Base-by-base conservation (phyloP, 306 rosid species). In the Lotus japonicus region DNA sequence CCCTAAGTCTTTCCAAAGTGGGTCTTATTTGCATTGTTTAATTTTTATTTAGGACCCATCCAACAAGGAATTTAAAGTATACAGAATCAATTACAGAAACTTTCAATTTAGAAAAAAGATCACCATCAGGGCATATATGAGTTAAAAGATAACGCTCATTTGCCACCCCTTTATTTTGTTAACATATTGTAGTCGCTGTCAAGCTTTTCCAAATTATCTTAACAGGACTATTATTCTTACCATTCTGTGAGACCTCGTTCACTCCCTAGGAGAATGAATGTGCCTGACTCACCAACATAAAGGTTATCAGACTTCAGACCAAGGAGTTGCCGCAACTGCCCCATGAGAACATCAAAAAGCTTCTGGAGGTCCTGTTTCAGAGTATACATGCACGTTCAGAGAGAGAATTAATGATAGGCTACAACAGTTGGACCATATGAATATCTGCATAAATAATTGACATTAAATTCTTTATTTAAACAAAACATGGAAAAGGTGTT, bases 301-400 rank as follows among this genome's bases (percentile, higher is more conserved):
- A 73, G 63, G 42, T 76, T 60, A 67, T 80, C 83, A 26, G 97
- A 88, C 72, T 84, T 94, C 28, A 94, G 91, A 79, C 97, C 97
- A 77, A 94, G 85, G 59, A 94, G 96, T 75, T 94, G 99, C 70
- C 97, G 84, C 77, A 94, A 56, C 82, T 94, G 99, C 78, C 96
- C 98, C 87, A 88, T 80, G 73, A 88, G 76, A 78, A 90, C 89
- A 77, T 94, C 90, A 81, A 84, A 82, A 69, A 88, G 72, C 77
- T 66, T 85, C 80, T 79, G 85, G 58, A 88, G 84, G 71, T 88
- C 97, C 99, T 94, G 88, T 84, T 83, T 69, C 76, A 80, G 71
- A 80, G 82, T 75, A 62, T 15, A 56, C 45, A 80, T 16, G 68
- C 62, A 70, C 53, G 52, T 45, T 26, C 48, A 71, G 72, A 48